Conservation (phyloP, 2,329 filamentous ascomycete genomes). For the Phyllosticta citrichinensis region DNA sequence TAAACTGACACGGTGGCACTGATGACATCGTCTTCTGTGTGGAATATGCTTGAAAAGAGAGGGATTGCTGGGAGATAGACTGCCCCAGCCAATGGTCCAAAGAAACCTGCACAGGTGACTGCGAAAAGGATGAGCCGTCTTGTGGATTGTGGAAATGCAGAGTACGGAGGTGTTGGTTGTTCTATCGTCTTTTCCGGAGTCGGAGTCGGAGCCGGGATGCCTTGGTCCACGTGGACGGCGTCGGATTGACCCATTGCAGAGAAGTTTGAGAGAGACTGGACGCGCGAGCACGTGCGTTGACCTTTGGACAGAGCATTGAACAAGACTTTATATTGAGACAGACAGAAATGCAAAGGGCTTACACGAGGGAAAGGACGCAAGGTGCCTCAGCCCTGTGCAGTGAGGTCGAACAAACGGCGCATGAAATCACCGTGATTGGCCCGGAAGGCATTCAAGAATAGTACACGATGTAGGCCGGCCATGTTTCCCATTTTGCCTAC, state of each 20-base stretch:
- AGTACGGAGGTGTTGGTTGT: conserved; percentile 21
- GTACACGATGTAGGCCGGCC: not conserved
- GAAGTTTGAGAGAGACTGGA: not conserved
- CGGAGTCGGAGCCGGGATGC: not conserved
- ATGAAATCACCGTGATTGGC: not conserved
- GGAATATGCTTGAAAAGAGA: conserved; percentile 28
- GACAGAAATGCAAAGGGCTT: not conserved
- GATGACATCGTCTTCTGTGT: conserved; percentile 25
- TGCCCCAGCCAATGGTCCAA: conserved; percentile 35
- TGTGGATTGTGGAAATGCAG: conserved; percentile 27
- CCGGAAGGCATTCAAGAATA: not conserved
- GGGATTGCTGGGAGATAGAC: conserved; percentile 35
- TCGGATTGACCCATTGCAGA: not conserved
- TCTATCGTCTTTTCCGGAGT: not conserved
- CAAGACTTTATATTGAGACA: not conserved
- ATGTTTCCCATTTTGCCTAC: not conserved
- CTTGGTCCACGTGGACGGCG: not conserved
- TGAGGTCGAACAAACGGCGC: not conserved
- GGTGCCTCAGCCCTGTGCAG: not conserved
- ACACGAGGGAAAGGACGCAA: not conserved
- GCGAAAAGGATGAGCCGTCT: conserved; percentile 30
- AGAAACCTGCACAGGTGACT: conserved; percentile 33
- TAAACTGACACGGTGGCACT: conserved; percentile 38
- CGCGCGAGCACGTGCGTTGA: not conserved
- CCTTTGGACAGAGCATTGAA: not conserved